A percentile compares a stretch with the other conserved stretches of the same genome.
phyloP scores from a whole-genome alignment of 163 green algal genomes.

The Scenedesmus sp. region DNA sequence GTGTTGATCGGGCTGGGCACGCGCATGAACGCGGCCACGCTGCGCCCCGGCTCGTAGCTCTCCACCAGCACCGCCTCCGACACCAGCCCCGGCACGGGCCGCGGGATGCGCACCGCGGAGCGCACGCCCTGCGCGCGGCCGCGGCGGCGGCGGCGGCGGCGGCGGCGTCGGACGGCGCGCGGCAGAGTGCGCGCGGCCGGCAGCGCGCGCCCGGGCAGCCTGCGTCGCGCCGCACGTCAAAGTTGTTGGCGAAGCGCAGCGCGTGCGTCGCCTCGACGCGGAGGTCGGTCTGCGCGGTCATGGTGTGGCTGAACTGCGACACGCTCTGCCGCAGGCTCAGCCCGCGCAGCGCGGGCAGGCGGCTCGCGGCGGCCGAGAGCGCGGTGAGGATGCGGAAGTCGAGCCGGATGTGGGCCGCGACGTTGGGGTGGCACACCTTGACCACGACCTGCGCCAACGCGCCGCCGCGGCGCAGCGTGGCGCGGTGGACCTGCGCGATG shows the following conservation, averaged over 20 bases:
- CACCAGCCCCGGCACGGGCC: conserved; percentile 55
- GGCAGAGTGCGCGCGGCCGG: neutral
- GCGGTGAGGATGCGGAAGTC: conserved; percentile 72
- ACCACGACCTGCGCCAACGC: conserved; percentile 60
- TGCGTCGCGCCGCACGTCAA: conserved; percentile 61
- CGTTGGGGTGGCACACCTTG: conserved; percentile 84
- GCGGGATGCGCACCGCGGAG: neutral
- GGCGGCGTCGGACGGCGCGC: neutral
- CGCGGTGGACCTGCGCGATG: conserved; percentile 83
- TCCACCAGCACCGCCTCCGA: conserved; percentile 85
- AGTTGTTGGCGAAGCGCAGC: conserved; percentile 81
- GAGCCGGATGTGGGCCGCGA: conserved; percentile 69
- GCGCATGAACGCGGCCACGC: conserved; percentile 62
- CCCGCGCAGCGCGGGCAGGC: conserved; percentile 46
- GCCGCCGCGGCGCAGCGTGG: neutral
- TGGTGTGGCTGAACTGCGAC: conserved; percentile 84
- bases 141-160: too few relatives aligned
- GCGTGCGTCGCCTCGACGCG: conserved; percentile 85
- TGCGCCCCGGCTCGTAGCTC: conserved; percentile 76
- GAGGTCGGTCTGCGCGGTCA: conserved; percentile 88
- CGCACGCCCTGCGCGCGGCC: conserved; percentile 1
- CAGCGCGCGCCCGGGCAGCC: too few relatives aligned
- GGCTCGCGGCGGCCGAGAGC: conserved; percentile 31
- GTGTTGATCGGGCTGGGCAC: conserved; percentile 24
- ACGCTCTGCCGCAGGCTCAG: conserved; percentile 81